Conservation (phyloP, 2,329 filamentous ascomycete genomes). For the Elsinoe perseae region DNA sequence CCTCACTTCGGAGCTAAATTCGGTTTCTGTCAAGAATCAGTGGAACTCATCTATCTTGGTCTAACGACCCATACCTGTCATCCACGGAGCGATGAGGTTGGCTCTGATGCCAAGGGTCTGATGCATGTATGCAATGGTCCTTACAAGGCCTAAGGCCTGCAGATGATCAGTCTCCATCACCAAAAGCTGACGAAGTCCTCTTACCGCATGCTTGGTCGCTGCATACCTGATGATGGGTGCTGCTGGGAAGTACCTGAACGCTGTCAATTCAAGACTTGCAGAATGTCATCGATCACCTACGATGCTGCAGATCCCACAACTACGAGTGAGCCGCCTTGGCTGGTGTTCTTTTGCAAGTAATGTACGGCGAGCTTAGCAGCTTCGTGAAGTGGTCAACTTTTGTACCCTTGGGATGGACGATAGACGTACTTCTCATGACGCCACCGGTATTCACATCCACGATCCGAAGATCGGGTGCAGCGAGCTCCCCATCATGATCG, state of each 20-base stretch:
- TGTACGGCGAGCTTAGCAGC: not conserved
- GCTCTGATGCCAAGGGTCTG: not conserved
- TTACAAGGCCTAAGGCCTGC: not conserved
- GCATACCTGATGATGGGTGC: not conserved
- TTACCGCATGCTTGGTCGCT: conserved; percentile 1
- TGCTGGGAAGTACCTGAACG: not conserved
- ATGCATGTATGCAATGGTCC: conserved; percentile 1
- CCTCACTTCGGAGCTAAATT: conserved; percentile 7
- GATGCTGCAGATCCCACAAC: conserved; percentile 1
- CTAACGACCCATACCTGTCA: not conserved
- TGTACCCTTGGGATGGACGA: not conserved
- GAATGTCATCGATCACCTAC: not conserved
- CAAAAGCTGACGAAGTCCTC: not conserved
- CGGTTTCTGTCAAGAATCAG: not conserved
- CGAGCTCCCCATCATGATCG: conserved; percentile 1
- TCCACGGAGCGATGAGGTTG: conserved; percentile 9
- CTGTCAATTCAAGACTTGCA: not conserved
- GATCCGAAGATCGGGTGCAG: not conserved
- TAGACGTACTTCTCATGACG: not conserved
- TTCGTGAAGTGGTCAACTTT: not conserved
- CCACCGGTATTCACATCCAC: not conserved
- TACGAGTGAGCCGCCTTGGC: not conserved
- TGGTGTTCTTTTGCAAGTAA: not conserved
- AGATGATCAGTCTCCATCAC: no score
- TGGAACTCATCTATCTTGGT: not conserved